A percentile compares a stretch with the other conserved stretches of the same genome.
These are phyloP conservation scores for Tylopilus intermedius DNA, from an alignment of 768 basidiomycete genomes.

Conservation along the genomic window DNA sequence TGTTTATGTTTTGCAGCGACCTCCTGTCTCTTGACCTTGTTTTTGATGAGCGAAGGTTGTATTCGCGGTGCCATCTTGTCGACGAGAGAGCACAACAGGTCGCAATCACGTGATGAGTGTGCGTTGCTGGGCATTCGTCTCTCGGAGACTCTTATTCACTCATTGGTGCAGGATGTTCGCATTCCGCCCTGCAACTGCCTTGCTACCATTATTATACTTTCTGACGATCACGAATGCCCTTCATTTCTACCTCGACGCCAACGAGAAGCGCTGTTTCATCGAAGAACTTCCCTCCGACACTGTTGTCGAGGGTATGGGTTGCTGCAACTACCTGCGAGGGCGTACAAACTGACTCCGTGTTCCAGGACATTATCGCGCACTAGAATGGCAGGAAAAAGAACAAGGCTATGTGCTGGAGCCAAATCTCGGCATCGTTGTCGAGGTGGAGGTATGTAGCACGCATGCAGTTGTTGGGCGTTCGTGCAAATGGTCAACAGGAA, in stretches of 20 bases:
- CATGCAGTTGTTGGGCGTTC: neutral
- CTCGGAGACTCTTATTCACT: no score
- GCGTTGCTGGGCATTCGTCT: neutral
- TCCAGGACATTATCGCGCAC: slow-evolving; percentile 84
- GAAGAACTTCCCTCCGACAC: slow-evolving; percentile 95
- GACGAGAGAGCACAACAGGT: neutral
- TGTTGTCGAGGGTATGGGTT: slow-evolving; percentile 77
- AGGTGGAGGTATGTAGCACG: slow-evolving; percentile 68
- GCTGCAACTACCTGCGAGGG: neutral
- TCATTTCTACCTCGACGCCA: slow-evolving; percentile 95
- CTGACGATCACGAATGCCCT: slow-evolving; percentile 61
- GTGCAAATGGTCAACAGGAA: slow-evolving; percentile 53
- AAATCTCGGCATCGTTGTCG: slow-evolving; percentile 82
- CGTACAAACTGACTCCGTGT: slow-evolving; percentile 1
- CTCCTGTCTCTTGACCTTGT: slow-evolving; percentile 85
- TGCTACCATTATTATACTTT: slow-evolving; percentile 38
- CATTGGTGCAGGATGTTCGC: slow-evolving; percentile 22
- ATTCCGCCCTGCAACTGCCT: slow-evolving; percentile 22
- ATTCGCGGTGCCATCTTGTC: slow-evolving; percentile 53
- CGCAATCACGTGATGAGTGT: slow-evolving; percentile 16
- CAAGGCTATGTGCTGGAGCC: slow-evolving; percentile 68
- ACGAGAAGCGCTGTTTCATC: slow-evolving; percentile 91
- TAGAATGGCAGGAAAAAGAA: slow-evolving; percentile 79
- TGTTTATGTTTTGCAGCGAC: slow-evolving; percentile 67
- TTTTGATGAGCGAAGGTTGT: slow-evolving; percentile 69